These are phyloP conservation scores for Benincasa hispida DNA, from an alignment of 306 rosid genomes.

Conservation along the genomic window DNA sequence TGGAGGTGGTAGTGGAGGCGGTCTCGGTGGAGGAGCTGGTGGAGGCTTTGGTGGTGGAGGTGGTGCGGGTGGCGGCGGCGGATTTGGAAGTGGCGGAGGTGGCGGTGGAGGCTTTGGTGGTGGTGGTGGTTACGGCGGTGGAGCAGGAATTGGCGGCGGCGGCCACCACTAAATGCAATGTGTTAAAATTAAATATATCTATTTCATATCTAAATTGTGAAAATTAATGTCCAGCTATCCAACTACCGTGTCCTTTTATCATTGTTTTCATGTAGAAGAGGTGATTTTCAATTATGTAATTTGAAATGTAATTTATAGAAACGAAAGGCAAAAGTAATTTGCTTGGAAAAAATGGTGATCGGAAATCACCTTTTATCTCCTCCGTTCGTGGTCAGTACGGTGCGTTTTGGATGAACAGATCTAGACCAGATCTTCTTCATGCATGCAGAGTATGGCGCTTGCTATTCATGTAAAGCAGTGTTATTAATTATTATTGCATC, in stretches of 20 bases:
- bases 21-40: conserved; percentile 17
- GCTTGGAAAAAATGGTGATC: background rate
- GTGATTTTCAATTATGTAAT: background rate
- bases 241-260: background rate
- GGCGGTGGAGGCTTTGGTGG: conserved; percentile 20
- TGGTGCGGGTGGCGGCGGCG: background rate
- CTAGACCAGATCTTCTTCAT: background rate
- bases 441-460: background rate
- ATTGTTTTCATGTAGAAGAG: background rate
- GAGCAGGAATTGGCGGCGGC: conserved; percentile 4
- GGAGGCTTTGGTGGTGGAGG: conserved; percentile 23
- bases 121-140: conserved; percentile 11
- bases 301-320: background rate
- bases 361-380: no score
- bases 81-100: background rate
- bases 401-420: background rate
- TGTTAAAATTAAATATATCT: no score
- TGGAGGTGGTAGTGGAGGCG: conserved; percentile 16
- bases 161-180: conserved; percentile 13
- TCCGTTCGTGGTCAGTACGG: background rate
- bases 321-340: background rate
- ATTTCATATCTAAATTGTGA: background rate
- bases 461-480: background rate
- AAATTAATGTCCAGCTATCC: background rate
- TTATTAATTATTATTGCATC: background rate